phyloP scores from a whole-genome alignment of 2,329 filamentous ascomycete genomes.

The Tolypocladium sp. region DNA sequence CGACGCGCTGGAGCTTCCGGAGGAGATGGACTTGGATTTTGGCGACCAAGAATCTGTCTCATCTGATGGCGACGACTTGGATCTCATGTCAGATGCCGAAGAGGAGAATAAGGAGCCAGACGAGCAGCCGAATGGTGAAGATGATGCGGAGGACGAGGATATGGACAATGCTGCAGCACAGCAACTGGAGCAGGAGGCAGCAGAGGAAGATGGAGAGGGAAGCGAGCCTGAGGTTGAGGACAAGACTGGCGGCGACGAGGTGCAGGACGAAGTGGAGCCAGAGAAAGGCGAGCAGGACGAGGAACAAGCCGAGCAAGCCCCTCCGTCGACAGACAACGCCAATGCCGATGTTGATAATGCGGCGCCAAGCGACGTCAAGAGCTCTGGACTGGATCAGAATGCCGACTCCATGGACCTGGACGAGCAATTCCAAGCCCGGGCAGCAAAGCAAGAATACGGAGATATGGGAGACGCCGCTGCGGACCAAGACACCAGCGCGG shows the following conservation, averaged over 20 bases:
- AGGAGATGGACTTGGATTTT: slow-evolving; percentile 79
- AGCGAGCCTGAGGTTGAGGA: slow-evolving; percentile 45
- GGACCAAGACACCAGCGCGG: slow-evolving; percentile 52
- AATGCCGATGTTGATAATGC: slow-evolving; percentile 51
- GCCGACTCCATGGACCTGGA: slow-evolving; percentile 54
- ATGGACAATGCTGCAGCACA: slow-evolving; percentile 24
- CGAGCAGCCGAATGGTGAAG: slow-evolving; percentile 26
- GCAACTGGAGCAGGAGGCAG: slow-evolving; percentile 26
- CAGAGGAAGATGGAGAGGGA: slow-evolving; percentile 47
- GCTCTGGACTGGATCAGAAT: slow-evolving; percentile 56
- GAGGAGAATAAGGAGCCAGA: slow-evolving; percentile 30
- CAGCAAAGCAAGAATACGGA: slow-evolving; percentile 57
- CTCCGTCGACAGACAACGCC: slow-evolving; percentile 34
- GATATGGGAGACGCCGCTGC: slow-evolving; percentile 56
- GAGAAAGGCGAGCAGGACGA: slow-evolving; percentile 16
- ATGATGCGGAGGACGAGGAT: slow-evolving; percentile 25
- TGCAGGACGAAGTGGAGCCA: slow-evolving; percentile 33
- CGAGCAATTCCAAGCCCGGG: slow-evolving; percentile 49
- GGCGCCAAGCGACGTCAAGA: slow-evolving; percentile 54
- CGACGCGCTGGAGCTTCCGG: slow-evolving; percentile 73
- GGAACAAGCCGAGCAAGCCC: slow-evolving; percentile 31
- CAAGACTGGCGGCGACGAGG: slow-evolving; percentile 34
- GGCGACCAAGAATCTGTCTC: slow-evolving; percentile 55
- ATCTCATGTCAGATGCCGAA: slow-evolving; percentile 46
- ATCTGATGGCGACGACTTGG: slow-evolving; percentile 47